Percentiles rank a stretch among this genome's conserved stretches.
These are phyloP conservation scores for Candolleomyces aberdarensis DNA, from an alignment of 768 basidiomycete species.

Conservation along the genomic window DNA sequence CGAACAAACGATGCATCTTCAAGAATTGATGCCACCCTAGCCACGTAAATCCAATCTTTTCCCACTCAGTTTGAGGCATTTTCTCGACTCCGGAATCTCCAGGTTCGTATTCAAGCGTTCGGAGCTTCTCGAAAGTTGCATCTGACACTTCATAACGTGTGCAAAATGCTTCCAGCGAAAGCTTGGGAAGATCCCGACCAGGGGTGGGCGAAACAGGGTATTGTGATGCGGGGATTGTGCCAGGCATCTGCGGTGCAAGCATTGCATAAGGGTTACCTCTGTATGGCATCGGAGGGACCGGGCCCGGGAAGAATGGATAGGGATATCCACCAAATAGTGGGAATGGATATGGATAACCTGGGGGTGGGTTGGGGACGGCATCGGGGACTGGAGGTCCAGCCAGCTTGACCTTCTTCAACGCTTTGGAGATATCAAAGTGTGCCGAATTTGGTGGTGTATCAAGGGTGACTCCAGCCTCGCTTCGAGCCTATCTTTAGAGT, in stretches of 20 bases:
- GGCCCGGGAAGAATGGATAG: too few species aligned
- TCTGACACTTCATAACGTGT: conserved; percentile 1
- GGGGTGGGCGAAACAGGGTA: too few species aligned
- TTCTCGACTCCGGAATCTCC: conserved; percentile 8
- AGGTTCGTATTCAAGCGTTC: conserved; percentile 7
- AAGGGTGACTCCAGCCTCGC: not conserved
- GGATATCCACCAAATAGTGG: too few species aligned
- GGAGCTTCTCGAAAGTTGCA: conserved; percentile 2
- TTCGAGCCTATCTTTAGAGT: too few species aligned
- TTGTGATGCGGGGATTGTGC: too few species aligned
- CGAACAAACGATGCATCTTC: conserved; percentile 3
- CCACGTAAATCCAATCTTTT: conserved; percentile 9
- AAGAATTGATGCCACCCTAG: conserved; percentile 9
- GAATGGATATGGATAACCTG: too few species aligned
- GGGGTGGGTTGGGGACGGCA: too few species aligned
- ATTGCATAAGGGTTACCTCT: too few species aligned
- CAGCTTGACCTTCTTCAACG: not conserved
- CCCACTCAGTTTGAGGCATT: conserved; percentile 9
- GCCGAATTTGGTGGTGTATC: not conserved
- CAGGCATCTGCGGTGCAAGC: too few species aligned
- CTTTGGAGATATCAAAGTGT: not conserved
- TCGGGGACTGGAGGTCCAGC: too few species aligned
- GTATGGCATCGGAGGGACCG: too few species aligned
- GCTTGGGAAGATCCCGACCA: too few species aligned
- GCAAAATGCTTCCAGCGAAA: conserved; percentile 9